These are phyloP conservation scores for Cryphonectria japonica DNA, from an alignment of 2,329 filamentous ascomycete species.

Conservation along the genomic window DNA sequence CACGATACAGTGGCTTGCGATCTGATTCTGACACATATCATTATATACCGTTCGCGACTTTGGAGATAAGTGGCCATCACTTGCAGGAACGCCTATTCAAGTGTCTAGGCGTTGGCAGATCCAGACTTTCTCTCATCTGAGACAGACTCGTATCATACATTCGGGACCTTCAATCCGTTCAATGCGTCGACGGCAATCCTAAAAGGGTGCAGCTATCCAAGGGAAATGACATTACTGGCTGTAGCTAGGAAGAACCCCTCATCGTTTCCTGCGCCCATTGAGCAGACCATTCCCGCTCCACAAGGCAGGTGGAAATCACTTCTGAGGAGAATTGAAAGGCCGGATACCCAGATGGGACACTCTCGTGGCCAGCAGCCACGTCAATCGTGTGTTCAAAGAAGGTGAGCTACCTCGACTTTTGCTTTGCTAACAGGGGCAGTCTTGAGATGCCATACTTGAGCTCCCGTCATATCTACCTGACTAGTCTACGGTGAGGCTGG, in stretches of 20 bases:
- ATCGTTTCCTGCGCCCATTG: background rate
- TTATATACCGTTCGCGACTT: background rate
- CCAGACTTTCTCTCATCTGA: background rate
- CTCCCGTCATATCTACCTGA: conserved; percentile 6
- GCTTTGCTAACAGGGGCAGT: background rate
- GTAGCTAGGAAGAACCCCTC: background rate
- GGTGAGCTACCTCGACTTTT: background rate
- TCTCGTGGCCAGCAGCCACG: conserved; percentile 9
- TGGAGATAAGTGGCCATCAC: background rate
- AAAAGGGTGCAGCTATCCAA: background rate
- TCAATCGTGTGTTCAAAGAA: conserved; percentile 1
- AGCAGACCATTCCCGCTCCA: background rate
- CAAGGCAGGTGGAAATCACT: background rate
- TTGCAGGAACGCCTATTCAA: background rate
- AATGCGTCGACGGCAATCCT: background rate
- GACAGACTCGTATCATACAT: background rate
- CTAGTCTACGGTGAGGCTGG: conserved; percentile 14
- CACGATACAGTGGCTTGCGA: background rate
- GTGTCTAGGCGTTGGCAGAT: background rate
- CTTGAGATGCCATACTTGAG: conserved; percentile 17
- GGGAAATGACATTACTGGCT: background rate
- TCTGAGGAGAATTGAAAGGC: background rate
- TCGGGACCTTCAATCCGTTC: background rate
- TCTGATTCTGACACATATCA: background rate
- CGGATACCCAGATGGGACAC: background rate